Evolutionary conservation across 2,329 filamentous ascomycete genomes (phyloP).

Genomic region (Xylariaceae sp.): DNA sequence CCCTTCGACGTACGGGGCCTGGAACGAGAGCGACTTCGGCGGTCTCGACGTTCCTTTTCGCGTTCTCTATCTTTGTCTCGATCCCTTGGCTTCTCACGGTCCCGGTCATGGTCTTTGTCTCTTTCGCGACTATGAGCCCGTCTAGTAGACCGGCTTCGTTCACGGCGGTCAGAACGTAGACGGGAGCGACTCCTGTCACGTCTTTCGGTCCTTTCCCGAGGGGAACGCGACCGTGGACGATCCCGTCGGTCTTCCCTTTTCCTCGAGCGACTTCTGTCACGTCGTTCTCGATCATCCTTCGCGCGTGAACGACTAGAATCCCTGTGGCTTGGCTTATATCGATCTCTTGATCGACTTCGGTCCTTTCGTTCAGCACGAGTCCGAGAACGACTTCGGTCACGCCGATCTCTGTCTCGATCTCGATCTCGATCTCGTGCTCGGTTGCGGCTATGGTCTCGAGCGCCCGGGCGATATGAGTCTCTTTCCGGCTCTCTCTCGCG

Average conservation of each 20-base stretch:
- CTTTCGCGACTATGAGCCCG: conserved; percentile 17
- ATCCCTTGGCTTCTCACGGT: conserved; percentile 12
- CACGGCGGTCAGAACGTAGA: conserved; percentile 17
- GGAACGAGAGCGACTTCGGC: conserved; percentile 39
- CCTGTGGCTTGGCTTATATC: conserved; percentile 25
- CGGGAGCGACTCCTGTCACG: conserved; percentile 25
- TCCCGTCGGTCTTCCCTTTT: conserved; percentile 19
- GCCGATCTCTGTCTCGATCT: conserved; percentile 14
- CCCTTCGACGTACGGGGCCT: conserved; percentile 39
- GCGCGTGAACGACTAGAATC: conserved; percentile 24
- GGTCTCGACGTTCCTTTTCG: conserved; percentile 20
- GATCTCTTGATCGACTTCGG: conserved; percentile 24
- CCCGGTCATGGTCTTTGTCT: conserved; percentile 16
- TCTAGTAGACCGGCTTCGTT: conserved; percentile 16
- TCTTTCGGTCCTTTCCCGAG: conserved; percentile 23
- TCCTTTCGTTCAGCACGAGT: conserved; percentile 18
- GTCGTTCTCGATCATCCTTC: conserved; percentile 26
- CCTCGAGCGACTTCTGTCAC: conserved; percentile 24
- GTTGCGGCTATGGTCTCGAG: conserved; percentile 11
- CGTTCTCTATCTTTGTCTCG: conserved; percentile 16
- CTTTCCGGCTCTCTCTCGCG: conserved; percentile 27
- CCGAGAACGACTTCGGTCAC: conserved; percentile 18
- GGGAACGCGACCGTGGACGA: conserved; percentile 29
- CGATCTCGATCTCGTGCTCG: no score
- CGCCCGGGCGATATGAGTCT: conserved; percentile 27